These are phyloP conservation scores for Cercospora citrullina DNA, from an alignment of 2,329 filamentous ascomycete species.

Conservation along the genomic window DNA sequence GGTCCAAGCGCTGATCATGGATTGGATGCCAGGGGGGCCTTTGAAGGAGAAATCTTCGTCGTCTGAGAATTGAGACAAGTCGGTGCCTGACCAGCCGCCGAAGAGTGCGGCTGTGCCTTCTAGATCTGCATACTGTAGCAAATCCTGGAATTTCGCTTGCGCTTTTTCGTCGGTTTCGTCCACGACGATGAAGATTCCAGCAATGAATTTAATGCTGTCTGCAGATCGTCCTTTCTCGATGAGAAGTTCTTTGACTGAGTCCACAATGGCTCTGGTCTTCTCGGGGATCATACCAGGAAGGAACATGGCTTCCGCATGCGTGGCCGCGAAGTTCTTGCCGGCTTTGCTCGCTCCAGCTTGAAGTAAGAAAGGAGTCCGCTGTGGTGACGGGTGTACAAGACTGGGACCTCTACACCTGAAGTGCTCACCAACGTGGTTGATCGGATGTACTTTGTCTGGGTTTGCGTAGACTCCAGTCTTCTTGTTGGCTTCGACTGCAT, in stretches of 20 bases:
- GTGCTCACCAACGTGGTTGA: constrained; percentile 39
- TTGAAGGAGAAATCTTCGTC: constrained; percentile 50
- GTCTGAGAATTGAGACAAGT: constrained; percentile 46
- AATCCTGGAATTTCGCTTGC: constrained; percentile 45
- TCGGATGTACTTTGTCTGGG: constrained; percentile 59
- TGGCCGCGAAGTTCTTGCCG: constrained; percentile 49
- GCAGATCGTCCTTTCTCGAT: constrained; percentile 43
- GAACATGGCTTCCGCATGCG: constrained; percentile 50
- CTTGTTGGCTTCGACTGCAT: constrained; percentile 52
- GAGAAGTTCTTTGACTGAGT: constrained; percentile 45
- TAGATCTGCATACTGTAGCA: constrained; percentile 46
- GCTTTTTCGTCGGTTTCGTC: constrained; percentile 49
- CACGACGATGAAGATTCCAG: constrained; percentile 48
- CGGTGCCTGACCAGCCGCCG: constrained; percentile 51
- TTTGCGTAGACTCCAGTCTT: constrained; percentile 60
- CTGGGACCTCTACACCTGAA: constrained; percentile 49
- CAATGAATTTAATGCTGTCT: constrained; percentile 46
- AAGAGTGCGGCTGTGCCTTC: constrained; percentile 50
- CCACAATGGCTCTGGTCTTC: constrained; percentile 45
- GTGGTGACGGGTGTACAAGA: constrained; percentile 57
- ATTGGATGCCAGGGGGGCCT: constrained; percentile 44
- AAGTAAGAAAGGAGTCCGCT: constrained; percentile 59
- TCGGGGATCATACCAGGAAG: constrained; percentile 48
- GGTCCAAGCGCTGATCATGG: constrained; percentile 49
- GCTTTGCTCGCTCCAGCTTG: constrained; percentile 51